phyloP scores from a whole-genome alignment of 305 asterid species.

The Fraxinus sp. region DNA sequence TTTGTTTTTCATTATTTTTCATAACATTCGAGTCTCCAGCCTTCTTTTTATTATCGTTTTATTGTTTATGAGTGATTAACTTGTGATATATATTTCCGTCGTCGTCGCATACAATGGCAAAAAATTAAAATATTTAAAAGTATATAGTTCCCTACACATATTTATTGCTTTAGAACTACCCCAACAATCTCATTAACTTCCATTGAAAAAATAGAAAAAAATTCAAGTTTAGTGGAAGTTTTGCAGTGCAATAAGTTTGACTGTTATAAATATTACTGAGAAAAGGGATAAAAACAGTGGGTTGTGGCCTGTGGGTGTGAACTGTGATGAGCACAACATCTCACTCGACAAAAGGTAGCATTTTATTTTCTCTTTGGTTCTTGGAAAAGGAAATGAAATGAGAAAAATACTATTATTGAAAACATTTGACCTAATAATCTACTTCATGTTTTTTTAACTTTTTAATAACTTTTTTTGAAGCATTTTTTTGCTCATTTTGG shows the following conservation, averaged over 20 bases:
- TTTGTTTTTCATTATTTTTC: too few species aligned
- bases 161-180: background rate
- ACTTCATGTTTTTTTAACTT: background rate
- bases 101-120: too few species aligned
- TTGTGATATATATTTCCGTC: too few species aligned
- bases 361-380: slow-evolving; percentile 20
- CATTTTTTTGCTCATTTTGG: background rate
- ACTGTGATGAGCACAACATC: slow-evolving; percentile 60
- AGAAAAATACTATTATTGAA: slow-evolving; percentile 1
- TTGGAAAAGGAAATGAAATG: slow-evolving; percentile 56
- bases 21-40: background rate
- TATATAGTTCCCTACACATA: background rate
- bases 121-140: too few species aligned
- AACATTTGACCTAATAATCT: slow-evolving; percentile 19
- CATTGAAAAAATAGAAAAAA: background rate
- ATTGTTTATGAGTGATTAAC: background rate
- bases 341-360: slow-evolving; percentile 55
- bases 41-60: background rate
- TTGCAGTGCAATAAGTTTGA: slow-evolving; percentile 4
- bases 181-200: background rate
- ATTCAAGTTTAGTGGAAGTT: slow-evolving; percentile 28
- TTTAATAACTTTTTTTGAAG: background rate
- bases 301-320: too few species aligned
- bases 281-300: slow-evolving; percentile 19
- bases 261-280: slow-evolving; percentile 28